A percentile compares a stretch with the other conserved stretches of the same genome.
phyloP scores from a whole-genome alignment of 345 rosid species.

The Populus euphratica region DNA sequence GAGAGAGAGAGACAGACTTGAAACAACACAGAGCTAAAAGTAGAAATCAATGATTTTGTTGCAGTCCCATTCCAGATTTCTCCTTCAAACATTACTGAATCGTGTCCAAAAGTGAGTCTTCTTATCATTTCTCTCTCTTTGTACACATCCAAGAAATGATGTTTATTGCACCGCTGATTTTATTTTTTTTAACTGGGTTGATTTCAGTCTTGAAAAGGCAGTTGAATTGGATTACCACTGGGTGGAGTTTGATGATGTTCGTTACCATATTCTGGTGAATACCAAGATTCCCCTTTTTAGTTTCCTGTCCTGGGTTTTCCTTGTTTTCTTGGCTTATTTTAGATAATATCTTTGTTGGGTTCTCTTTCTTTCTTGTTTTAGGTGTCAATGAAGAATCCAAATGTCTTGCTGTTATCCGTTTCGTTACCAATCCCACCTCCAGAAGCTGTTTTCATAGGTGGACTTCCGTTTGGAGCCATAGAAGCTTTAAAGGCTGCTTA shows the following conservation, averaged over 20 bases:
- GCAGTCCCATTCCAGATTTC: slow-evolving; percentile 90
- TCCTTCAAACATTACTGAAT: slow-evolving; percentile 72
- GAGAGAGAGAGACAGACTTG: neutral
- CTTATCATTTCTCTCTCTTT: neutral
- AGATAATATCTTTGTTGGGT: neutral
- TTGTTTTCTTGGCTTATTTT: neutral
- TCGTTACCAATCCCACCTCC: slow-evolving; percentile 88
- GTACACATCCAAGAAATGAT: neutral
- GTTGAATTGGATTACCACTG: slow-evolving; percentile 87
- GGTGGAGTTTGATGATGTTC: slow-evolving; percentile 92
- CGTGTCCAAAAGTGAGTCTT: slow-evolving; percentile 63
- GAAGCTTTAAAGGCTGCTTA: slow-evolving; percentile 90
- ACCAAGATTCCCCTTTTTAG: neutral
- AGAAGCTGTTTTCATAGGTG: slow-evolving; percentile 67
- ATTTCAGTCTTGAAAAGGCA: slow-evolving; percentile 74
- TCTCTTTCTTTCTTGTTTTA: slow-evolving; percentile 23
- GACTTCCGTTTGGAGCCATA: slow-evolving; percentile 90
- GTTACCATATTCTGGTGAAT: slow-evolving; percentile 85
- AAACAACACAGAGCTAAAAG: neutral
- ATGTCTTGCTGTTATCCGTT: slow-evolving; percentile 62
- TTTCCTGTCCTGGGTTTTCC: neutral
- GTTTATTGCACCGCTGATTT: neutral
- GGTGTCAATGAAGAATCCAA: slow-evolving; percentile 89
- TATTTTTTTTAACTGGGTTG: slow-evolving; percentile 1
- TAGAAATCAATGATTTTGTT: slow-evolving; percentile 67